phyloP scores from a whole-genome alignment of 306 rosid genomes.

The Trifolium pratense region DNA sequence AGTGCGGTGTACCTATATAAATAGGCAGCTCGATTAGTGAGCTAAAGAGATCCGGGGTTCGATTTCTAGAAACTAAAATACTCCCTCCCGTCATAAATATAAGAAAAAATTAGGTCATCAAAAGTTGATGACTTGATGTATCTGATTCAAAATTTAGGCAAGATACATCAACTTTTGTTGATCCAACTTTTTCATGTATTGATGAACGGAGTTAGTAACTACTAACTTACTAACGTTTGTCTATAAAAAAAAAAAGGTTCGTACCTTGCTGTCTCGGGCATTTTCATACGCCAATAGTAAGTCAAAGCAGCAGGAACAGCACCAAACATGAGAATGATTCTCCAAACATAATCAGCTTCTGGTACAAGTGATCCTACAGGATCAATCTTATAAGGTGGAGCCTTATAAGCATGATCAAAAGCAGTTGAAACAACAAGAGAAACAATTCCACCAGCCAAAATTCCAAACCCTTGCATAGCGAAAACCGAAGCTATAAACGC shows the following conservation, averaged over 20 bases:
- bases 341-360: slow-evolving; percentile 44
- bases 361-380: slow-evolving; percentile 35
- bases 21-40: neutral
- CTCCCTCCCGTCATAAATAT: too few relatives aligned
- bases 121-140: too few relatives aligned
- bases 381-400: slow-evolving; percentile 27
- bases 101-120: too few relatives aligned
- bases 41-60: neutral
- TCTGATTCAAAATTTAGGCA: too few relatives aligned
- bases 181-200: too few relatives aligned
- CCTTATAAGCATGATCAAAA: slow-evolving; percentile 38
- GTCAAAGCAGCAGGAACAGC: slow-evolving; percentile 43
- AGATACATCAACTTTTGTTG: too few relatives aligned
- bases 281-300: slow-evolving; percentile 49
- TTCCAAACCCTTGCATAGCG: slow-evolving; percentile 49
- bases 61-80: neutral
- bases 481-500: slow-evolving; percentile 44
- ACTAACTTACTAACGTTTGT: neutral
- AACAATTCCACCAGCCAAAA: slow-evolving; percentile 38
- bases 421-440: slow-evolving; percentile 26
- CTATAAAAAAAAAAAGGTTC: neutral
- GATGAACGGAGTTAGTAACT: neutral
- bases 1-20: slow-evolving; percentile 41
- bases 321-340: slow-evolving; percentile 46
- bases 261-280: slow-evolving; percentile 49